phyloP scores from a whole-genome alignment of 2,329 filamentous ascomycete genomes.

The Penicillium brasilianum region DNA sequence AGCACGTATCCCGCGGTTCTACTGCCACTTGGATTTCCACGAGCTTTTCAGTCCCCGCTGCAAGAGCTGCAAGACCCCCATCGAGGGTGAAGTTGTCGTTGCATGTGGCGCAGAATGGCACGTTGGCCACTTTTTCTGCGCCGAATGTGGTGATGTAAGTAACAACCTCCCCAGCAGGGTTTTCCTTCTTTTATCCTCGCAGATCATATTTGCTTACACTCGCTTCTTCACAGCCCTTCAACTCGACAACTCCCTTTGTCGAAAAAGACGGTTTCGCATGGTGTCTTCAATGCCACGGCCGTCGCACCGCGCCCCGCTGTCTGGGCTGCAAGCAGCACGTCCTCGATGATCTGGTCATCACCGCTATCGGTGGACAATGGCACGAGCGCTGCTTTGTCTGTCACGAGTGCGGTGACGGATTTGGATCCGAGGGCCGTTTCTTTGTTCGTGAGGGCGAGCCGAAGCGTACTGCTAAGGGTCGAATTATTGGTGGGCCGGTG shows the following conservation, averaged over 20 bases:
- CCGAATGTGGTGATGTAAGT: conserved; percentile 84
- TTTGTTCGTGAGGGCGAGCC: conserved; percentile 63
- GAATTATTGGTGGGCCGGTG: conserved; percentile 53
- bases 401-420: conserved; percentile 65
- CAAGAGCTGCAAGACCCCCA: conserved; percentile 95
- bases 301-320: conserved; percentile 88
- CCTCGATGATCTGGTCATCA: conserved; percentile 86
- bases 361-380: conserved; percentile 90
- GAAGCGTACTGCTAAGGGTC: conserved; percentile 50
- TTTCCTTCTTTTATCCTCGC: conserved; percentile 16
- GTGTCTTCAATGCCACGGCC: conserved; percentile 92
- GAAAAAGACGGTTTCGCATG: conserved; percentile 98
- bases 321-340: conserved; percentile 82
- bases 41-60: conserved; percentile 91
- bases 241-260: conserved; percentile 75
- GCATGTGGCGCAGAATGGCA: conserved; percentile 97
- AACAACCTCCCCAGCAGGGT: background rate
- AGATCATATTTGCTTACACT: conserved; percentile 7
- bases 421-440: conserved; percentile 65
- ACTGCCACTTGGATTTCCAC: conserved; percentile 98
- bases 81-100: conserved; percentile 91
- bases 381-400: conserved; percentile 92
- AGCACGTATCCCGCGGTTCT: conserved; percentile 76
- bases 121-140: conserved; percentile 97
- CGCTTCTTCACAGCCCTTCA: conserved; percentile 56